Percentiles rank a stretch among this genome's conserved stretches.
phyloP scores from a whole-genome alignment of 495 filamentous ascomycete species.

The Penicillium soppii region DNA sequence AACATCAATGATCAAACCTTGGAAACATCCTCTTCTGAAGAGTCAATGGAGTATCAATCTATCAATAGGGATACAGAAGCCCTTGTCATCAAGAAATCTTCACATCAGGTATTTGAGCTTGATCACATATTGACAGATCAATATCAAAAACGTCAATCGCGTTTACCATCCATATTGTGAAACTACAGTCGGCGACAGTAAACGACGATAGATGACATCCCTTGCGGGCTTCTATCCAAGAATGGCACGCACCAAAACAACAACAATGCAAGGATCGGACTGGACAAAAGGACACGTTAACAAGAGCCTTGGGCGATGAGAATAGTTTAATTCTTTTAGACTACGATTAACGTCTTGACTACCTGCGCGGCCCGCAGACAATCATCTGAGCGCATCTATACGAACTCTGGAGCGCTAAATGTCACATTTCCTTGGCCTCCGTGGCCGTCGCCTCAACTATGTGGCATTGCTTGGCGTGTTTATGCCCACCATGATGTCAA shows the following conservation, averaged over 20 bases:
- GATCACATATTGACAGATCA: no score
- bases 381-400: neutral
- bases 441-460: constrained; percentile 23
- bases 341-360: neutral
- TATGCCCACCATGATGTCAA: constrained; percentile 37
- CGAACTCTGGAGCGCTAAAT: neutral
- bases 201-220: no score
- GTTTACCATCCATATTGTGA: no score
- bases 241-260: neutral
- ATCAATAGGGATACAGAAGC: no score
- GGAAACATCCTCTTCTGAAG: no score
- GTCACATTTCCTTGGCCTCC: constrained; percentile 16
- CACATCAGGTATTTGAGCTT: no score
- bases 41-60: no score
- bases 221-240: neutral
- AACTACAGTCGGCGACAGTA: no score
- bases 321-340: neutral
- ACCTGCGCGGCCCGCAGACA: neutral
- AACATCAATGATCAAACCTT: no score
- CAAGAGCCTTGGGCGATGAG: neutral
- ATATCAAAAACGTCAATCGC: no score
- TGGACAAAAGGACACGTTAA: neutral
- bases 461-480: constrained; percentile 19
- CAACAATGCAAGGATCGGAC: neutral
- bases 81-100: no score